Conservation (phyloP, 768 basidiomycete genomes). For the Lactarius quietus region DNA sequence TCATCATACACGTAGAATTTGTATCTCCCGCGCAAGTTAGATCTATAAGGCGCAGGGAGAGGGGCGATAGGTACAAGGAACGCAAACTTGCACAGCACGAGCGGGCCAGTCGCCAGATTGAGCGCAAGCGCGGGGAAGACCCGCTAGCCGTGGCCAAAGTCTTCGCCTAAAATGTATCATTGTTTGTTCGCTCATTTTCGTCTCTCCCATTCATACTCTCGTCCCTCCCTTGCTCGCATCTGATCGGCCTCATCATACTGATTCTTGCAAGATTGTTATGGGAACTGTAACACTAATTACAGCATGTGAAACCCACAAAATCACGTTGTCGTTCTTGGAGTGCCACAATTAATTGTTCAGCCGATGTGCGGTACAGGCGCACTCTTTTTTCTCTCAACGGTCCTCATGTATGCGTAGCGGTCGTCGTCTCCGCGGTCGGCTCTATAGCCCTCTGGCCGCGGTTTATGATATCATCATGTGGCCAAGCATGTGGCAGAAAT, state of each 20-base stretch:
- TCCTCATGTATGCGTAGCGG: neutral
- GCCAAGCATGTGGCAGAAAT: neutral
- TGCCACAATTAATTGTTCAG: neutral
- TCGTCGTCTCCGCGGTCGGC: neutral
- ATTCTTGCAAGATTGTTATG: neutral
- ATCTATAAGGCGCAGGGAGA: conserved; percentile 60
- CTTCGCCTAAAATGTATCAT: conserved; percentile 60
- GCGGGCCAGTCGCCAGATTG: conserved; percentile 56
- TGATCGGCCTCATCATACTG: neutral
- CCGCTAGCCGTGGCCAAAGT: conserved; percentile 83
- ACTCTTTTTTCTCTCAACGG: neutral
- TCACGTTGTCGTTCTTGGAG: neutral
- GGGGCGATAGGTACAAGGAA: conserved; percentile 76
- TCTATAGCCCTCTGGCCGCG: neutral
- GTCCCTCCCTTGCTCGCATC: neutral
- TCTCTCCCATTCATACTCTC: conserved; percentile 2
- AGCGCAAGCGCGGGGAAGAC: conserved; percentile 65
- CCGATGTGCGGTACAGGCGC: neutral
- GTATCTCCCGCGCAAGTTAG: conserved; percentile 83
- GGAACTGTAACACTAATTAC: neutral
- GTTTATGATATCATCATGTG: neutral
- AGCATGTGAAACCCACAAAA: neutral
- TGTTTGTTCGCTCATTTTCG: conserved; percentile 11
- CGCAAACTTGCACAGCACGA: conserved; percentile 80
- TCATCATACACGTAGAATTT: conserved; percentile 60